These are phyloP conservation scores for Rusavskia elegans DNA, from an alignment of 495 filamentous ascomycete genomes.

Conservation along the genomic window DNA sequence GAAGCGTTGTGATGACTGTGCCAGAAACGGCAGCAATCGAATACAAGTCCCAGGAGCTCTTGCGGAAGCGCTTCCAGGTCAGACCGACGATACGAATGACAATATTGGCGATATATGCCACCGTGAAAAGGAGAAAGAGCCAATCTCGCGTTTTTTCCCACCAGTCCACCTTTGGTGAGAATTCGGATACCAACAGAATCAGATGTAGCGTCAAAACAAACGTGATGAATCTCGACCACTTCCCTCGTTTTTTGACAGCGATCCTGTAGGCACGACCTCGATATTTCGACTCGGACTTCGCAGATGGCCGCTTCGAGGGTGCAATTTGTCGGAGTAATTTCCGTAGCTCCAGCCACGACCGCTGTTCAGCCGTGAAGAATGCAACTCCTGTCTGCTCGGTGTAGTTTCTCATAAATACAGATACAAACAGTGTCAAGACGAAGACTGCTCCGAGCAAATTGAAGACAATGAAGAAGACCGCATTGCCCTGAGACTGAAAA, in stretches of 20 bases:
- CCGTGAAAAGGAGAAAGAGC: slow-evolving; percentile 69
- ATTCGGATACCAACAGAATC: slow-evolving; percentile 70
- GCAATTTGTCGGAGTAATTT: slow-evolving; percentile 89
- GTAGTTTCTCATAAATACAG: slow-evolving; percentile 99
- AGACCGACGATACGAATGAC: slow-evolving; percentile 73
- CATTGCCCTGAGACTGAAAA: slow-evolving; percentile 63
- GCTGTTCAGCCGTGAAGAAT: slow-evolving; percentile 88
- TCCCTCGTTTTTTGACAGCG: slow-evolving; percentile 85
- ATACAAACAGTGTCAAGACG: slow-evolving; percentile 93
- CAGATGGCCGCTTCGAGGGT: slow-evolving; percentile 73
- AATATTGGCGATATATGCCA: slow-evolving; percentile 76
- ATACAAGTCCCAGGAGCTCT: slow-evolving; percentile 92
- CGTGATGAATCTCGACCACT: slow-evolving; percentile 77
- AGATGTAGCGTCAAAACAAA: slow-evolving; percentile 66
- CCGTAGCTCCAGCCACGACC: slow-evolving; percentile 89
- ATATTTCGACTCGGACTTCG: slow-evolving; percentile 56
- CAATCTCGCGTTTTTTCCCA: slow-evolving; percentile 40
- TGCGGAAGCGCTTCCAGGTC: slow-evolving; percentile 82
- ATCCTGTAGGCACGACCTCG: slow-evolving; percentile 87
- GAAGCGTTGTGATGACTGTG: slow-evolving; percentile 58
- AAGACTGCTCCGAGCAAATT: slow-evolving; percentile 96
- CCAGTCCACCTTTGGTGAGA: slow-evolving; percentile 48
- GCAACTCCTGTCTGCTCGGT: slow-evolving; percentile 97
- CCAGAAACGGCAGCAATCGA: slow-evolving; percentile 76
- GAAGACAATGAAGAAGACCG: slow-evolving; percentile 88